Evolutionary conservation across 2,329 filamentous ascomycete genomes (phyloP), one percentile per base, ranked within the genome.

Genomic region (Emmonsia crescens): DNA sequence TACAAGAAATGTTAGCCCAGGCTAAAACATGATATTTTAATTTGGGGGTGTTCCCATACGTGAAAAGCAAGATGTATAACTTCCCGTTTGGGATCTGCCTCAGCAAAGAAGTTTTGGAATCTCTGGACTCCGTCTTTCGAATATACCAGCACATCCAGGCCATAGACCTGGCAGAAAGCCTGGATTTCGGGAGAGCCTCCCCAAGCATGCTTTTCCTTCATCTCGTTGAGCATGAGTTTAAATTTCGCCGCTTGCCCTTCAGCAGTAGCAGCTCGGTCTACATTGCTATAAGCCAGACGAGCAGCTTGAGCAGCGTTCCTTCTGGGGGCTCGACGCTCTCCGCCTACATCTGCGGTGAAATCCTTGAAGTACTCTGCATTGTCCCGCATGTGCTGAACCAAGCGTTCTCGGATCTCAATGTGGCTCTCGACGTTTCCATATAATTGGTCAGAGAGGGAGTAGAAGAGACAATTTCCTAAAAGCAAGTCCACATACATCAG

Each of bases 381-480:
- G 33, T 77, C 76, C 63, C 80, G 80, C 78, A 89, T 87, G 71
- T 88, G 83, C 62, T 81, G 73, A 65, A 87, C 83, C 58, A 86
- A 79, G 54, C 73, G 75, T 57, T 77, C 75, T 58, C 86, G 85
- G 67, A 89, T 84, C 66, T 82, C 77, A 60, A 75, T 71, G 69
- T 85, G 82, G 64, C 81, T 77, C 63, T 79, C 75, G 68, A 85
- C 82, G 68, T 82, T 74, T 65, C 84, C 85, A 70, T 84, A 86
- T 59, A 88, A 73, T 76, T 89, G 85, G 70, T 88, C 84, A 65
- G 83, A 85, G 46, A 88, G 77, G 64, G 85, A 85, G 72, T 85
- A 84, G 76, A 88, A 88, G 44, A 88, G 80, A 73, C 86, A 88
- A 75, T 88, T 88, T 67, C 85, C 86, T 88, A 66, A 60, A 61